Evolutionary conservation across 495 filamentous ascomycete genomes (phyloP).

Genomic region (Echria macrotheca): DNA sequence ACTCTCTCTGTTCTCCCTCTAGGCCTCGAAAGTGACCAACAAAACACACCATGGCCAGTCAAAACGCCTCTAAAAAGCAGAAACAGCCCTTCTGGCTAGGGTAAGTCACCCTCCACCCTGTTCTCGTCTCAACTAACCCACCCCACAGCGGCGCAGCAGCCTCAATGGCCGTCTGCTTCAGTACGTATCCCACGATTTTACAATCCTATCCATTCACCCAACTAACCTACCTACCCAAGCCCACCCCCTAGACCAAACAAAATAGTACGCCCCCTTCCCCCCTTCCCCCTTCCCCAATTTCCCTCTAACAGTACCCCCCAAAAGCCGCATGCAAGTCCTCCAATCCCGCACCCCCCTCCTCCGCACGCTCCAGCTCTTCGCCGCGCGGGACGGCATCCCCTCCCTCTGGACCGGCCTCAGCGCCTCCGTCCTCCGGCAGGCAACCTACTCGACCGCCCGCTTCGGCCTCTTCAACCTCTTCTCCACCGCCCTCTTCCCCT

Average conservation of each 20-base stretch:
- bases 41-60: too few relatives aligned
- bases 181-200: conserved; percentile 20
- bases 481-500: conserved; percentile 19
- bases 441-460: conserved; percentile 36
- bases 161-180: conserved; percentile 38
- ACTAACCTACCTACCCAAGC: conserved; percentile 15
- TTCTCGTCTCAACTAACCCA: neutral
- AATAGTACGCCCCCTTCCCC: conserved; percentile 25
- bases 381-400: conserved; percentile 31
- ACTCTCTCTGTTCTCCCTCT: too few relatives aligned
- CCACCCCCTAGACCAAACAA: conserved; percentile 36
- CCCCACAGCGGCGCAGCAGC: conserved; percentile 32
- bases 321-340: conserved; percentile 37
- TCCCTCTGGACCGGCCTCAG: conserved; percentile 37
- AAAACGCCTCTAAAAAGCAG: too few relatives aligned
- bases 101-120: conserved; percentile 12
- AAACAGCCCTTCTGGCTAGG: conserved; percentile 34
- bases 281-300: neutral
- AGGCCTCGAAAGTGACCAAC: too few relatives aligned
- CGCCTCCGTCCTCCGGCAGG: conserved; percentile 36
- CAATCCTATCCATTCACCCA: neutral
- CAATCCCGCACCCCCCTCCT: conserved; percentile 29
- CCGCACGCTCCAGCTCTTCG: conserved; percentile 30
- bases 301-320: neutral
- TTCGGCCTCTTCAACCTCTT: conserved; percentile 34